A percentile compares a stretch with the other conserved stretches of the same genome.
These are phyloP conservation scores for Flaveria brownii DNA, from an alignment of 129 eudicot species.

Conservation along the genomic window DNA sequence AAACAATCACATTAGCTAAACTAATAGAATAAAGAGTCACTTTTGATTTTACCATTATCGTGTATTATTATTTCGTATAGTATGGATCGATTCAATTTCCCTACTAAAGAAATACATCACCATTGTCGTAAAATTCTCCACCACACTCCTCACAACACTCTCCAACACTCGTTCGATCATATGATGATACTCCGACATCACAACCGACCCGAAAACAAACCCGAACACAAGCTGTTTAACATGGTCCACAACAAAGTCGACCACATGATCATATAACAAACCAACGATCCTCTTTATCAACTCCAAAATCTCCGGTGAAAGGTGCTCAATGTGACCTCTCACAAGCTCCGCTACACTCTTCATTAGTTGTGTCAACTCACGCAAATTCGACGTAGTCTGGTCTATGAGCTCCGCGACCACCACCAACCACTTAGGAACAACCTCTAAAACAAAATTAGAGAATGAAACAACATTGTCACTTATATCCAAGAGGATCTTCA, in stretches of 20 bases:
- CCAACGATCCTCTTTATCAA: background rate
- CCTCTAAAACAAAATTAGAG: background rate
- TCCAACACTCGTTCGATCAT: background rate
- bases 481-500: background rate
- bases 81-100: background rate
- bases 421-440: background rate
- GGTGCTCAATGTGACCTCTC: background rate
- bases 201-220: background rate
- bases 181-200: background rate
- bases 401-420: background rate
- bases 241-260: background rate
- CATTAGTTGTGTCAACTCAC: background rate
- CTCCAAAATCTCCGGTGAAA: background rate
- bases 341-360: background rate
- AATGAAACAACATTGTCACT: background rate
- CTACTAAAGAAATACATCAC: background rate
- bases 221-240: background rate
- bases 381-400: background rate
- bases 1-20: too few relatives aligned
- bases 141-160: background rate
- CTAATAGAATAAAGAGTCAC: background rate
- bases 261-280: background rate
- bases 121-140: background rate
- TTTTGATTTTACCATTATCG: too few relatives aligned
- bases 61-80: background rate